phyloP scores from a whole-genome alignment of 208 protist species.

The Angomonas deanei region DNA sequence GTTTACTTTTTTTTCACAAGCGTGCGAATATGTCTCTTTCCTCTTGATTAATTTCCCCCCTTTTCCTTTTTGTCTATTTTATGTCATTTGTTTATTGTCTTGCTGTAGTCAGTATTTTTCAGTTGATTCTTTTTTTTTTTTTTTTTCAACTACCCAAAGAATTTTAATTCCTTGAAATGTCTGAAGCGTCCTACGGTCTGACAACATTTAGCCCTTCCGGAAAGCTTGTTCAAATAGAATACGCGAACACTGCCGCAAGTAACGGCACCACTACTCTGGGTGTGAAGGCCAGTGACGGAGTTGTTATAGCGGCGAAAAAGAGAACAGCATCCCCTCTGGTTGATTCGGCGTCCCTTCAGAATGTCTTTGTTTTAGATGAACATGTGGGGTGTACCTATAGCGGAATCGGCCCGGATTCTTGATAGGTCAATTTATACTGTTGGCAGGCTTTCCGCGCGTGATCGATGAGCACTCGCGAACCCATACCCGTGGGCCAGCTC shows the following conservation, averaged over 20 bases:
- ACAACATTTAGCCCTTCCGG: constrained; percentile 99
- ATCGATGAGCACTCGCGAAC: constrained; percentile 90
- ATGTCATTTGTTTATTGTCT: background rate
- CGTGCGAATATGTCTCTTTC: background rate
- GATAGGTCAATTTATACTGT: constrained; percentile 95
- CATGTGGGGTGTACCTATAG: constrained; percentile 98
- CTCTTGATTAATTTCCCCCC: too few relatives aligned
- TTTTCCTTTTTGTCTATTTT: constrained; percentile 10
- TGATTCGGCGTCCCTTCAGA: constrained; percentile 93
- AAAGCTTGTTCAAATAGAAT: constrained; percentile 99
- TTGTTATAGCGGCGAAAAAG: constrained; percentile 99
- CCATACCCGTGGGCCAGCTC: constrained; percentile 94
- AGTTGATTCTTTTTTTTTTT: too few relatives aligned
- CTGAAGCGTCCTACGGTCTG: constrained; percentile 96
- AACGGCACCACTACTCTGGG: constrained; percentile 91
- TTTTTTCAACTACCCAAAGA: too few relatives aligned
- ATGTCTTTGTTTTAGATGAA: constrained; percentile 92
- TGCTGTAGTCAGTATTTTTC: constrained; percentile 5
- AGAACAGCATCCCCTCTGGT: constrained; percentile 95
- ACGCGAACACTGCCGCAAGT: constrained; percentile 97
- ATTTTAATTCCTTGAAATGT: too few relatives aligned
- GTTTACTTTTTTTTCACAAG: constrained; percentile 5
- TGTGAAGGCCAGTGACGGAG: constrained; percentile 95
- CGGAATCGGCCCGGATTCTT: constrained; percentile 98
- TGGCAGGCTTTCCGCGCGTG: constrained; percentile 96